Base-by-base conservation (phyloP, 148 eudicot species). In the Rhododendron henanense region DNA sequence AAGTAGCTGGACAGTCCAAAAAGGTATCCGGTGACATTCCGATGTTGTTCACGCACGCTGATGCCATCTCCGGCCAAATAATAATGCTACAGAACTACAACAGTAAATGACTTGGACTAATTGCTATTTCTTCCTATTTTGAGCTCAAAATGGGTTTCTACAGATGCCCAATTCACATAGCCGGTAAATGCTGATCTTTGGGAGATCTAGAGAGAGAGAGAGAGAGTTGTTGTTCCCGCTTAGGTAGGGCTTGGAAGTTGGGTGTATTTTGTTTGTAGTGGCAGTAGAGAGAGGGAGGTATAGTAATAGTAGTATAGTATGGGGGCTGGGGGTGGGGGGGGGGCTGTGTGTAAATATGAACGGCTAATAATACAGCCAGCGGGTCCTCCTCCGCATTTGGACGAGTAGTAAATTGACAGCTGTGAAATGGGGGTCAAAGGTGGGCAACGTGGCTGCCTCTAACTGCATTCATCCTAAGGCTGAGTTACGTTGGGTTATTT, bases 41-140 rank as follows among this genome's bases (percentile, higher is more conserved):
- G 85, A 93, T 88, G 78, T 88, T 89, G 88, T 95, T 93, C 0
- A 95, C 88, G 86, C 96, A 95, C 21, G 96, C 95, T 0, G 98
- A 95, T 67, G 96, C 96, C 98, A 95, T 95, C 48, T 87, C 84
- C 78, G 81, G 69, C 81, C n/a, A 83, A 81, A 90, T 13, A 13
- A 11, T 15, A 55, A 92, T 90, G 87, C 90, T 87, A 87, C 65
- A 44, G 2, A 51, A 31, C n/a, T 8, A 35, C 16, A 31, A 4
- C 18, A 10, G 23, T 41, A 19, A n/a, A 9, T n/a, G 14, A 4
- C 1, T 67, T 23, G n/a, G n/a, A 0, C 19, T 2, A 15, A 15
- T 55, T 2, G 59, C 6, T 55, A 15, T 55, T 15, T 55, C 16
- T 55, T 55, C 21, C 4, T 55, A 10, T 16, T 55, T 55, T 55